Percentiles rank a stretch among this genome's conserved stretches.
Evolutionary conservation across 176 grass and related monocot genomes (phyloP).

Genomic region (Leersia perrieri): DNA sequence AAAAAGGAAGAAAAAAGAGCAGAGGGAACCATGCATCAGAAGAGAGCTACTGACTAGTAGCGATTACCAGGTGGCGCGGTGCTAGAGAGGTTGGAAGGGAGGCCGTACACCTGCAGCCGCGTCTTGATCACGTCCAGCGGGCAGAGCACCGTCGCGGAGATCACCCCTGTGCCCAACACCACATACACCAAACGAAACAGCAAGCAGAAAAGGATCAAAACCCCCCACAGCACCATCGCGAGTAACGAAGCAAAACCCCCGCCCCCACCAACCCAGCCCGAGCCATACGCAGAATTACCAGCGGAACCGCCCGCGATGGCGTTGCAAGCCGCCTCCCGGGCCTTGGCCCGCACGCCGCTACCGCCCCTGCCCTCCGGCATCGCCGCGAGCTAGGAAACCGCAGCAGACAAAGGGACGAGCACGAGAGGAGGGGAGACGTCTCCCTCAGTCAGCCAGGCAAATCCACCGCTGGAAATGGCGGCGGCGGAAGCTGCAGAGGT

Average conservation of each 20-base stretch:
- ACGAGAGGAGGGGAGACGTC: too few relatives aligned
- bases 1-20: too few relatives aligned
- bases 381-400: neutral
- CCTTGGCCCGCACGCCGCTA: slow-evolving; percentile 20
- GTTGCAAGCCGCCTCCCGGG: slow-evolving; percentile 48
- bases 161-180: slow-evolving; percentile 48
- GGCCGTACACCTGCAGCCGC: slow-evolving; percentile 80
- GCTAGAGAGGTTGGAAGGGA: slow-evolving; percentile 42
- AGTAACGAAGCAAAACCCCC: neutral
- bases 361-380: slow-evolving; percentile 30
- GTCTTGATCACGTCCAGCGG: slow-evolving; percentile 94
- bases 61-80: neutral
- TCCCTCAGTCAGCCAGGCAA: neutral
- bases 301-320: slow-evolving; percentile 63
- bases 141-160: slow-evolving; percentile 78
- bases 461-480: slow-evolving; percentile 7
- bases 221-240: neutral
- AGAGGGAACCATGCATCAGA: neutral
- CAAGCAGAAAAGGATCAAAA: slow-evolving; percentile 17
- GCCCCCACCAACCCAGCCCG: neutral
- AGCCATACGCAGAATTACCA: slow-evolving; percentile 31
- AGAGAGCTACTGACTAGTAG: too few relatives aligned
- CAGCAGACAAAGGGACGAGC: neutral
- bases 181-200: neutral
- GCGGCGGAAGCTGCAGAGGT: neutral